These are phyloP conservation scores for Cordyceps cicadae DNA, from an alignment of 2,329 filamentous ascomycete genomes.

Conservation along the genomic window DNA sequence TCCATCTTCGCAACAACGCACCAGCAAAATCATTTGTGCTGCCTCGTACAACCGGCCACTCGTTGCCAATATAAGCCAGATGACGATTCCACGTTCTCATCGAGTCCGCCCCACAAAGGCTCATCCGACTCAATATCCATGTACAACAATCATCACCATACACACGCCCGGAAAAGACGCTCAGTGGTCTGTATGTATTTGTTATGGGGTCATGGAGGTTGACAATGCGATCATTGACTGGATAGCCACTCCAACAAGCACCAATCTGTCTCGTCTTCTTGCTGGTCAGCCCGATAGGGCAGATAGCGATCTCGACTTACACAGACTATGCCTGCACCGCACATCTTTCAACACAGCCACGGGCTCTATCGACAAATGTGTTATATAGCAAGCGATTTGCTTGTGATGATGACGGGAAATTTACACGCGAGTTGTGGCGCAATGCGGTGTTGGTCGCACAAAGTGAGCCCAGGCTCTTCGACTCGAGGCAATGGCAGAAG, in stretches of 20 bases:
- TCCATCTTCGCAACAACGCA: neutral
- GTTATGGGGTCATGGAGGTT: neutral
- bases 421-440: neutral
- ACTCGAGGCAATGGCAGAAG: neutral
- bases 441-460: neutral
- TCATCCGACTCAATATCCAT: neutral
- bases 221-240: neutral
- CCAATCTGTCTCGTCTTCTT: neutral
- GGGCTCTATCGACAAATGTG: neutral
- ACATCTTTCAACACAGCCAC: neutral
- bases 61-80: neutral
- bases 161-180: neutral
- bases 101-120: slow-evolving; percentile 1
- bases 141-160: neutral
- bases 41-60: neutral
- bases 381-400: neutral
- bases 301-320: neutral
- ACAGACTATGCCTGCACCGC: neutral
- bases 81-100: neutral
- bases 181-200: neutral
- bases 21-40: neutral
- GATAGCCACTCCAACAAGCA: neutral
- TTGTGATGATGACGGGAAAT: neutral
- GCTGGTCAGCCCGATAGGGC: neutral
- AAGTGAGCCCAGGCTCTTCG: neutral